These are phyloP conservation scores for Hanseniaspora thailandica DNA, from an alignment of 805 yeast genomes.

Conservation along the genomic window DNA sequence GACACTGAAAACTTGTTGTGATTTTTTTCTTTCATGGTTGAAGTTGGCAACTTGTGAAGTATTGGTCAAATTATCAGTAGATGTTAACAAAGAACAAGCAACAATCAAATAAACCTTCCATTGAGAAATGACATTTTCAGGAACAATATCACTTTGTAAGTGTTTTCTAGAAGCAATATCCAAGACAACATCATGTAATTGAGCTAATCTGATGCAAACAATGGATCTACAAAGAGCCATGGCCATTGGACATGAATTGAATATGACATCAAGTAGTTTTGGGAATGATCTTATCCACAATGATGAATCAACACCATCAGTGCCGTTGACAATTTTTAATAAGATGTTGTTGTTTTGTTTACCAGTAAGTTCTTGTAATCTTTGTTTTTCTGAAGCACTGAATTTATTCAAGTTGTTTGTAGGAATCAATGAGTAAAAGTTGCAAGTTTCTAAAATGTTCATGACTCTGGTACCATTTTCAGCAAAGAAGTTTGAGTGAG, in stretches of 20 bases:
- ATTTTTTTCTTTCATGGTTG: slow-evolving; percentile 61
- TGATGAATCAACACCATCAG: slow-evolving; percentile 89
- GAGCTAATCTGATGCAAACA: slow-evolving; percentile 80
- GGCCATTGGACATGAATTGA: slow-evolving; percentile 77
- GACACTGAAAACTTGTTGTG: slow-evolving; percentile 66
- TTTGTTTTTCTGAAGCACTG: slow-evolving; percentile 66
- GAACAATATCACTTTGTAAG: slow-evolving; percentile 33
- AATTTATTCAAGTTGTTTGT: slow-evolving; percentile 36
- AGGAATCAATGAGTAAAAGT: slow-evolving; percentile 51
- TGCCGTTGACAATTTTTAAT: slow-evolving; percentile 74
- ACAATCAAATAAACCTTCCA: slow-evolving; percentile 83
- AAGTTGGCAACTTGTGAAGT: slow-evolving; percentile 46
- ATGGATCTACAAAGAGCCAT: slow-evolving; percentile 86
- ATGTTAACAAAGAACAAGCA: slow-evolving; percentile 82
- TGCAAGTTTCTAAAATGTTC: slow-evolving; percentile 61
- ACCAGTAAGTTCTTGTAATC: slow-evolving; percentile 51
- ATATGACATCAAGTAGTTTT: slow-evolving; percentile 53
- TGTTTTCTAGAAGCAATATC: slow-evolving; percentile 37
- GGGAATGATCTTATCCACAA: slow-evolving; percentile 92
- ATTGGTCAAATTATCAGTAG: slow-evolving; percentile 36
- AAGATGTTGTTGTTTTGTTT: slow-evolving; percentile 54
- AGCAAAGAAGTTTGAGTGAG: slow-evolving; percentile 59
- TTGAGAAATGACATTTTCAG: slow-evolving; percentile 66
- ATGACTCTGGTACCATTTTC: slow-evolving; percentile 67
- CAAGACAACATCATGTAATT: slow-evolving; percentile 59